Percentiles rank a stretch among this genome's conserved stretches.
Evolutionary conservation across 2,329 filamentous ascomycete species (phyloP).

Genomic region (Truncatella angustata): DNA sequence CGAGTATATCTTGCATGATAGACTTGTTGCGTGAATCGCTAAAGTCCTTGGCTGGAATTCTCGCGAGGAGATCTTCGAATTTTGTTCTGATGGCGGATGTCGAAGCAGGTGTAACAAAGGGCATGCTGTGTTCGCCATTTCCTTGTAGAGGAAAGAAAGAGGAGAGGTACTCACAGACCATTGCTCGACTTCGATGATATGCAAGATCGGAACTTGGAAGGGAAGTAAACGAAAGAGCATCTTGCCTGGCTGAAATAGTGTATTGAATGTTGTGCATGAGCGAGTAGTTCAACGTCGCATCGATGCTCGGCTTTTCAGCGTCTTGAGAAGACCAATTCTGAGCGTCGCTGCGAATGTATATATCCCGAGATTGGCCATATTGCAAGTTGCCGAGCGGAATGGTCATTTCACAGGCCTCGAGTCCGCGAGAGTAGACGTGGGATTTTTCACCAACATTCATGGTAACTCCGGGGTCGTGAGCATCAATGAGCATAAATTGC

Average conservation of each 20-base stretch:
- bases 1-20: constrained; percentile 49
- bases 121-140: constrained; percentile 34
- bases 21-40: constrained; percentile 41
- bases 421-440: too few relatives aligned
- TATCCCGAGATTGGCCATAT: constrained; percentile 59
- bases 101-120: neutral
- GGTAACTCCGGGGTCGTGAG: neutral
- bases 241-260: constrained; percentile 10
- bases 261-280: constrained; percentile 16
- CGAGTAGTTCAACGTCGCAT: constrained; percentile 33
- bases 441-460: neutral
- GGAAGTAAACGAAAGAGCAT: constrained; percentile 16
- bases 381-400: constrained; percentile 52
- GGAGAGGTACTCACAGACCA: constrained; percentile 48
- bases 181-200: constrained; percentile 52
- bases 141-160: constrained; percentile 38
- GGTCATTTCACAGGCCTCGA: too few relatives aligned
- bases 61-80: constrained; percentile 30
- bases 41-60: constrained; percentile 31
- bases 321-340: too few relatives aligned
- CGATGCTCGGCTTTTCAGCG: constrained; percentile 19
- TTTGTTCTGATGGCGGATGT: neutral
- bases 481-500: constrained; percentile 14
- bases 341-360: constrained; percentile 38
- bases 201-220: constrained; percentile 36